Evolutionary conservation across 805 yeast species (phyloP).

Genomic region (Kregervanrija pseudodelftensis): DNA sequence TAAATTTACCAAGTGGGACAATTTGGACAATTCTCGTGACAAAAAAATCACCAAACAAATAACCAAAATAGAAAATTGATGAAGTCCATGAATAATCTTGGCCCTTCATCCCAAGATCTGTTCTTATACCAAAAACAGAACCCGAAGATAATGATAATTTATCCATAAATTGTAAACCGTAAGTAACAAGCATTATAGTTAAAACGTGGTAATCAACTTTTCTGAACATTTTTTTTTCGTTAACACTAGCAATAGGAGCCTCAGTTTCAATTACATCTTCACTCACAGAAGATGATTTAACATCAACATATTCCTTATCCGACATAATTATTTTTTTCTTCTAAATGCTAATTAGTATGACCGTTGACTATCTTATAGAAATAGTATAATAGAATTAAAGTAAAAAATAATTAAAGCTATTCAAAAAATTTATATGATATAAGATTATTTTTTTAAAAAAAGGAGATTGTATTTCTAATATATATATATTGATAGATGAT

Average conservation of each 20-base stretch:
- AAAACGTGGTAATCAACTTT: slow-evolving; percentile 46
- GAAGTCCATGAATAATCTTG: slow-evolving; percentile 36
- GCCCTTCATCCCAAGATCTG: slow-evolving; percentile 32
- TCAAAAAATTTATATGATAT: too few relatives aligned
- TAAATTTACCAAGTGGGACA: slow-evolving; percentile 36
- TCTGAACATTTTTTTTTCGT: slow-evolving; percentile 15
- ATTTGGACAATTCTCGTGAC: slow-evolving; percentile 29
- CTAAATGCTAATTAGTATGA: neutral
- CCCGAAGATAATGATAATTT: slow-evolving; percentile 26
- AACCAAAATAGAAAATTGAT: slow-evolving; percentile 35
- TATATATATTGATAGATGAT: too few relatives aligned
- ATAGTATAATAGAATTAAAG: too few relatives aligned
- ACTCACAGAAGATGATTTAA: neutral
- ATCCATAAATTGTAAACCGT: slow-evolving; percentile 36
- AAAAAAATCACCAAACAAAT: slow-evolving; percentile 29
- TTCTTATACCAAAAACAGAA: slow-evolving; percentile 20
- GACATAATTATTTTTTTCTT: neutral
- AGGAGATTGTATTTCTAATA: too few relatives aligned
- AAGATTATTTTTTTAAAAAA: too few relatives aligned
- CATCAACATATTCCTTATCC: neutral
- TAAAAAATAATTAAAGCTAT: too few relatives aligned
- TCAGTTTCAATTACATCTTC: slow-evolving; percentile 12
- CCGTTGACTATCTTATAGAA: too few relatives aligned
- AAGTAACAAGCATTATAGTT: slow-evolving; percentile 42
- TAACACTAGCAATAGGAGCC: slow-evolving; percentile 7